Evolutionary conservation across 176 grass and related monocot species (phyloP).

Genomic region (Hsuehochloa calcarea): DNA sequence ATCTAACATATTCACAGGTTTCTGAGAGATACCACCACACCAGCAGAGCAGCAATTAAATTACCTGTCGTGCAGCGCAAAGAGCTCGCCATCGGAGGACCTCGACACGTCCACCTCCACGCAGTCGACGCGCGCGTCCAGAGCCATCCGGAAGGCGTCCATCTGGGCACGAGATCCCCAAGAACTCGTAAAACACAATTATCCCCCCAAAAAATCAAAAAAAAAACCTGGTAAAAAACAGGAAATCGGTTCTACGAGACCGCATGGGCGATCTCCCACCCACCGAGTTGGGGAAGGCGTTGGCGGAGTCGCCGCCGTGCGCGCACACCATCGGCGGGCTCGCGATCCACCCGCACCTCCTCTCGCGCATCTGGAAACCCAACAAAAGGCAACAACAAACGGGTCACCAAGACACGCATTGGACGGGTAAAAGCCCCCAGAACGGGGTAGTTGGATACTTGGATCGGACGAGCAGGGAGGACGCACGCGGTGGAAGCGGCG

Average conservation of each 20-base stretch:
- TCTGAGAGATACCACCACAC: not conserved
- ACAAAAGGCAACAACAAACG: not conserved
- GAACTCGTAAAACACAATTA: not conserved
- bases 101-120: slow-evolving; percentile 84
- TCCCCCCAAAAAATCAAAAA: not conserved
- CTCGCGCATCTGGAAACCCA: slow-evolving; percentile 51
- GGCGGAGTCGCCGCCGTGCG: slow-evolving; percentile 73
- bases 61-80: slow-evolving; percentile 88
- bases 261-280: not conserved
- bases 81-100: slow-evolving; percentile 65
- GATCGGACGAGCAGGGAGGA: not conserved
- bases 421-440: not conserved
- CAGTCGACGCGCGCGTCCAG: slow-evolving; percentile 71
- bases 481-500: slow-evolving; percentile 67
- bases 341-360: slow-evolving; percentile 76
- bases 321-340: slow-evolving; percentile 76
- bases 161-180: slow-evolving; percentile 32
- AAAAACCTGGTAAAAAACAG: not conserved
- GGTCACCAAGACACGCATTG: not conserved
- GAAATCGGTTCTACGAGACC: not conserved
- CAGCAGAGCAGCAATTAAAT: not conserved
- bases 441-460: not conserved
- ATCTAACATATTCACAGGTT: too few relatives aligned
- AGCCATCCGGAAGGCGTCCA: slow-evolving; percentile 73
- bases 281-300: slow-evolving; percentile 76